Evolutionary conservation across 805 yeast species (phyloP), one percentile per base, ranked within the genome.

Genomic region (Cyberlindnera saturnus): DNA sequence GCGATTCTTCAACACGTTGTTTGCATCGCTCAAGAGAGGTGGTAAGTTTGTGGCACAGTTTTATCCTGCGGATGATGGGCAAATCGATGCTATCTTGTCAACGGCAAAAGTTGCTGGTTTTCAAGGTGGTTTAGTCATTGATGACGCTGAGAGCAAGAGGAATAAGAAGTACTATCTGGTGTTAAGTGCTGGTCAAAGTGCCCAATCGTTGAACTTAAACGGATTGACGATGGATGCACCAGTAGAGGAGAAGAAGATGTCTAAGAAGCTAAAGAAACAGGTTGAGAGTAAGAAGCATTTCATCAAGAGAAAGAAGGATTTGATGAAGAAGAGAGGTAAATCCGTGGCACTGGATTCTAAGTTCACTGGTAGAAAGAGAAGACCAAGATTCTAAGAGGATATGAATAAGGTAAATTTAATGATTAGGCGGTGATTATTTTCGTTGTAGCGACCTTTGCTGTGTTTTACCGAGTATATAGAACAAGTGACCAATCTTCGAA

Each of bases 11-110:
- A 85, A 86, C 63, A 82, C 96, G 0, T 69, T 93, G 41, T 93
- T 86, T 64, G 88, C 96, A 0, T 71, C 88, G 31, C 71, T 93
- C 63, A 83, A 78, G 59, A 77, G 96, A 60, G 99, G 99, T 39
- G 99, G 99, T 6, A 93, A 93, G 65, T 95, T 91, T 52, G 96
- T 87, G 23, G 96, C 96, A 17, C 99, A 93, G 65, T 93, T 91
- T 61, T 93, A 93, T 65, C 99, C 99, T 10, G 79, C 81, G 62
- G 86, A 89, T 64, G 96, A 93, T 51, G 75, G 72, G 29, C 98
- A 93, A 63, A 80, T 82, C 9, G 84, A 86, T 46, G 74, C 78
- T 38, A 87, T 93, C 28, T 68, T 86, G 42, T 73, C 74, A 33
- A 86, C 96, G 19, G 98, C 99, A 9, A 91, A 89, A 63, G 81